phyloP scores from a whole-genome alignment of 106 monocot species.

The Dioscorea zingiberensis region DNA sequence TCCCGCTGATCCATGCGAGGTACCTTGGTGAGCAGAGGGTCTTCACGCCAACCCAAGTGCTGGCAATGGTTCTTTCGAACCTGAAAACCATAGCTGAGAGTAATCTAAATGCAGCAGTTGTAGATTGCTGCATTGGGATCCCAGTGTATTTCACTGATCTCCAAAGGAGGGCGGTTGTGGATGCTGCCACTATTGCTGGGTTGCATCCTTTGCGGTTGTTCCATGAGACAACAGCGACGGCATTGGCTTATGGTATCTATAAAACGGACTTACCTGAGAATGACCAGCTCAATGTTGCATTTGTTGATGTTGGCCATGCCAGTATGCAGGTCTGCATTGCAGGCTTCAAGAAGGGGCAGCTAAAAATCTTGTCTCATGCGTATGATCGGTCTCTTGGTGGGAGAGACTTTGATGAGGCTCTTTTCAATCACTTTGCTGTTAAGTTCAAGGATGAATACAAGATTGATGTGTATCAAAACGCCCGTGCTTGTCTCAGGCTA shows the following conservation, averaged over 20 bases:
- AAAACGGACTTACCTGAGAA: conserved; percentile 65
- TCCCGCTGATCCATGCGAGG: conserved; percentile 51
- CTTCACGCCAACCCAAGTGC: conserved; percentile 74
- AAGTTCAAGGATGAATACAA: conserved; percentile 73
- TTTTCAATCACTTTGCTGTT: conserved; percentile 63
- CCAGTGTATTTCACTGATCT: conserved; percentile 84
- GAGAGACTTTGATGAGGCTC: conserved; percentile 75
- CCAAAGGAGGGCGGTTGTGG: conserved; percentile 63
- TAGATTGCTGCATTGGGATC: conserved; percentile 85
- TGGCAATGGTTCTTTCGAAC: conserved; percentile 73
- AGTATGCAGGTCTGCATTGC: conserved; percentile 83
- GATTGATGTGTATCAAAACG: conserved; percentile 63
- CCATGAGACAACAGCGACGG: conserved; percentile 78
- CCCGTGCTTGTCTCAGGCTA: conserved; percentile 63
- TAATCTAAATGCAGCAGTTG: conserved; percentile 55
- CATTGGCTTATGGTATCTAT: conserved; percentile 74
- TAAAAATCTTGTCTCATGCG: conserved; percentile 53
- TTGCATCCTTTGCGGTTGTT: conserved; percentile 68
- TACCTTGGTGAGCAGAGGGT: conserved; percentile 63
- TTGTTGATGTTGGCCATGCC: conserved; percentile 80
- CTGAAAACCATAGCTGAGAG: conserved; percentile 75
- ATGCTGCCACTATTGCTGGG: conserved; percentile 79
- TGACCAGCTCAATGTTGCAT: conserved; percentile 58
- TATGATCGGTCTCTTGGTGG: conserved; percentile 72
- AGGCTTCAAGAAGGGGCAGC: conserved; percentile 57